Evolutionary conservation across 768 basidiomycete species (phyloP).

Genomic region (Coprinopsis marcescibilis): DNA sequence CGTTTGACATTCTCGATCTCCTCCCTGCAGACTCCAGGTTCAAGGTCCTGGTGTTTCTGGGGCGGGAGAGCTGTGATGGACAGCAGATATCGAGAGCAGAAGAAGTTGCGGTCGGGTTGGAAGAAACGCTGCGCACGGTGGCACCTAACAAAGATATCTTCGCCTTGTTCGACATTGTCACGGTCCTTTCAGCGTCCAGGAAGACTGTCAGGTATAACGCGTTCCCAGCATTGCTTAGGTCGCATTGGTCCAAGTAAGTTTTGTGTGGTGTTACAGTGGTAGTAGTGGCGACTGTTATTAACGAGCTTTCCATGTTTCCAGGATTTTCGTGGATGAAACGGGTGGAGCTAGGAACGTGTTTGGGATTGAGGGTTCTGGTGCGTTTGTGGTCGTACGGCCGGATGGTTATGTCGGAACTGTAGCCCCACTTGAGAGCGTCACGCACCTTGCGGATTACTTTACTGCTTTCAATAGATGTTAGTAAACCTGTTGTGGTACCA

Average conservation of each 20-base stretch:
- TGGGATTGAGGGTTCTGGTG: conserved; percentile 46
- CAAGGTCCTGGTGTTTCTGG: conserved; percentile 50
- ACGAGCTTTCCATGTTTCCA: conserved; percentile 56
- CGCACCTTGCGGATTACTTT: conserved; percentile 43
- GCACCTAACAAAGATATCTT: conserved; percentile 24
- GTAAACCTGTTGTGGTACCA: no score
- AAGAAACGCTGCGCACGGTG: conserved; percentile 25
- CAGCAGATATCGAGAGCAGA: conserved; percentile 16
- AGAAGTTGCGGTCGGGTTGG: conserved; percentile 25
- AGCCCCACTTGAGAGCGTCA: conserved; percentile 34
- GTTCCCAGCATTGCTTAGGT: conserved; percentile 39
- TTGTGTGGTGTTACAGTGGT: neutral
- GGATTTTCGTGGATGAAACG: conserved; percentile 34
- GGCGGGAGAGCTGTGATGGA: conserved; percentile 29
- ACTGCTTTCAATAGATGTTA: no score
- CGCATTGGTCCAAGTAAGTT: conserved; percentile 58
- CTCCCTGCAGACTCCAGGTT: conserved; percentile 47
- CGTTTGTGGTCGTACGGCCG: conserved; percentile 46
- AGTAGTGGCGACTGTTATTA: neutral
- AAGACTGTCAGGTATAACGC: conserved; percentile 36
- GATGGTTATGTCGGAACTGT: conserved; percentile 63
- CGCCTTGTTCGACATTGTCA: conserved; percentile 38
- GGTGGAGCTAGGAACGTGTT: no score
- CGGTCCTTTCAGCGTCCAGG: conserved; percentile 34
- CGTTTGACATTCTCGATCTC: conserved; percentile 49